Evolutionary conservation across 495 filamentous ascomycete species (phyloP), one percentile per base, ranked within the genome.

Genomic region (Poronia punctata): DNA sequence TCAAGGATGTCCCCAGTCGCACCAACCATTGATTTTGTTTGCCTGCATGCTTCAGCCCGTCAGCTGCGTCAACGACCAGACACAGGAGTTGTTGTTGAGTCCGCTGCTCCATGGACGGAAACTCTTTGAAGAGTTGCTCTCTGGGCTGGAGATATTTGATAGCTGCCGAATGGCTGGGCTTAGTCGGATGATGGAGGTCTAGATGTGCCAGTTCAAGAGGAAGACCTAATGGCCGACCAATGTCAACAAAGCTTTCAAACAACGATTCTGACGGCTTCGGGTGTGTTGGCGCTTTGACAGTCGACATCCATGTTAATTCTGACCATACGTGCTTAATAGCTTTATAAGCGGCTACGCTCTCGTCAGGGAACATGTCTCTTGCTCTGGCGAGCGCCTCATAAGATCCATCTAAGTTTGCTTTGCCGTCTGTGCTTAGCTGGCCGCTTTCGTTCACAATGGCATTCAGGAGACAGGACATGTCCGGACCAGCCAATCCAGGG

Each of bases 211-310:
- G 38, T 10, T 59, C 52, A 3, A 58, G 34, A 7, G 16, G 41
- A 16, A 54, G 23, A 5, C 28, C 7, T 4, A 56, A 28, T 3
- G 46, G 39, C 7, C 48, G 16, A 7, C 52, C 56, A 5, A 66
- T 45, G 21, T 51, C 54, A 20, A 61, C 48, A 32, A 70, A 70
- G 0, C 52, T 24, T n/a, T 71, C 65, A 34, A 68, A 72, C 1
- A 62, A 43, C 3, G 48, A 29, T 1, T 40, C 57, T 0, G 61
- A 49, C 4, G 65, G 63, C 11, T 43, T 56, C 2, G 52, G 47
- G 33, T 55, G 51, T 21, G 43, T 37, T 28, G 42, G 50, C 1
- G 59, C 49, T 7, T 59, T 39, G 7, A 61, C 47, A 1, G 67
- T 70, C 4, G 63, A 62, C 1, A 35, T 12, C 53, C 54, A 63